Percentiles rank a stretch among this genome's conserved stretches.
Evolutionary conservation across 768 basidiomycete species (phyloP).

Genomic region (Collybia nuda): DNA sequence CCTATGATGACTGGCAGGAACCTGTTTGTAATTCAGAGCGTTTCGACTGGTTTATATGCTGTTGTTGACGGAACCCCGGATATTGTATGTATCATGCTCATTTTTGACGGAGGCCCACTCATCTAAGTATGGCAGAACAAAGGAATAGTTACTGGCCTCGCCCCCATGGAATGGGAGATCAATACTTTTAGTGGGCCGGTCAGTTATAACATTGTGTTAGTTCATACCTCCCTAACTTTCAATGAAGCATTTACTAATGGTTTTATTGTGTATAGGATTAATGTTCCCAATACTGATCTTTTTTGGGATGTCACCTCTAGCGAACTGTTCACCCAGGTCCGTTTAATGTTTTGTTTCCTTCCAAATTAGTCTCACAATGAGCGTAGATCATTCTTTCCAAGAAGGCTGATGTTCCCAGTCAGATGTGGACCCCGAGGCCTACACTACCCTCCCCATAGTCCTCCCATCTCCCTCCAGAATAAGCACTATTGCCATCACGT

Average conservation of each 20-base stretch:
- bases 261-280: too few relatives aligned
- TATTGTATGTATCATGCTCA: not conserved
- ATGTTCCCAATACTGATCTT: not conserved
- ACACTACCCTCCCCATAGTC: too few relatives aligned
- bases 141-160: not conserved
- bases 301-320: not conserved
- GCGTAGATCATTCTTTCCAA: not conserved
- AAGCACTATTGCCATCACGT: too few relatives aligned
- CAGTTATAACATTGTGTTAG: not conserved
- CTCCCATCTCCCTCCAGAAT: too few relatives aligned
- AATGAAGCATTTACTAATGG: too few relatives aligned
- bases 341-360: not conserved
- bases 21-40: not conserved
- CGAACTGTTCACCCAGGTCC: not conserved
- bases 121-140: not conserved
- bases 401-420: not conserved
- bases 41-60: not conserved
- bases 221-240: too few relatives aligned
- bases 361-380: not conserved
- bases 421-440: not conserved
- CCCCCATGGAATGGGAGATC: slow-evolving; percentile 1
- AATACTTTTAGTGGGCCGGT: not conserved
- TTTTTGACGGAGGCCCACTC: too few relatives aligned
- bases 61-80: not conserved
- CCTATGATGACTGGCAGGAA: not conserved